phyloP scores from a whole-genome alignment of 805 yeast species.

The Candida stauntonica region DNA sequence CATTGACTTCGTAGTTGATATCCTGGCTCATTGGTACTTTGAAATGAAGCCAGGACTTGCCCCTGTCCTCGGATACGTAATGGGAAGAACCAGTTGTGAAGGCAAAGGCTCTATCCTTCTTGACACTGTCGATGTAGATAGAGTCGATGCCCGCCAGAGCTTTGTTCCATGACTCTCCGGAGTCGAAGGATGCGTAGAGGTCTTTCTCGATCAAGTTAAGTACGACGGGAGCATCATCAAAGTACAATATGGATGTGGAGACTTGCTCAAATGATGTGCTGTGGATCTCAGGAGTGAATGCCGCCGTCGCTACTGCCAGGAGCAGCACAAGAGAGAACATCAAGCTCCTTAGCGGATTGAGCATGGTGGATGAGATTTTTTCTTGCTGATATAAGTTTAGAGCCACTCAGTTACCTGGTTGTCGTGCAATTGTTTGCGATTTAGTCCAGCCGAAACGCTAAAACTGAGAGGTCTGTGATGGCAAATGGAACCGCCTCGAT shows the following conservation, averaged over 20 bases:
- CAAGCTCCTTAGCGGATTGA: background rate
- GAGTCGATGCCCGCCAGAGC: conserved; percentile 30
- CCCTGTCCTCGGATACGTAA: conserved; percentile 37
- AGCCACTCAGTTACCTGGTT: too few species aligned
- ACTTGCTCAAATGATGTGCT: conserved; percentile 4
- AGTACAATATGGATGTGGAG: conserved; percentile 24
- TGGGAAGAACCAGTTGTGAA: conserved; percentile 31
- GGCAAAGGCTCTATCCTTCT: conserved; percentile 37
- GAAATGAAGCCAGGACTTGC: conserved; percentile 38
- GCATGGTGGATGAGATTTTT: conserved; percentile 1
- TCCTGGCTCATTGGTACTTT: conserved; percentile 25
- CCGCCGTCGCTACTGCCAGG: conserved; percentile 4
- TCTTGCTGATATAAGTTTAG: too few species aligned
- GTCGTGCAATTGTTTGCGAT: too few species aligned
- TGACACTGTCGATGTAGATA: conserved; percentile 31
- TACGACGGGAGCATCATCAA: conserved; percentile 31
- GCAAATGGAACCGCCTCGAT: too few species aligned
- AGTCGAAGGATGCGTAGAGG: conserved; percentile 44
- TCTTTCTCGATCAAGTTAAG: conserved; percentile 21
- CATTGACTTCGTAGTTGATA: conserved; percentile 26
- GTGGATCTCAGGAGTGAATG: conserved; percentile 26
- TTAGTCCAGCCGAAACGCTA: too few species aligned
- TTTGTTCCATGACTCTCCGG: conserved; percentile 40
- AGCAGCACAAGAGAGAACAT: conserved; percentile 4
- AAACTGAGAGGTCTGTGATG: too few species aligned